Base-by-base conservation (phyloP, 2,329 filamentous ascomycete species). In the Pseudogymnoascus sp. region DNA sequence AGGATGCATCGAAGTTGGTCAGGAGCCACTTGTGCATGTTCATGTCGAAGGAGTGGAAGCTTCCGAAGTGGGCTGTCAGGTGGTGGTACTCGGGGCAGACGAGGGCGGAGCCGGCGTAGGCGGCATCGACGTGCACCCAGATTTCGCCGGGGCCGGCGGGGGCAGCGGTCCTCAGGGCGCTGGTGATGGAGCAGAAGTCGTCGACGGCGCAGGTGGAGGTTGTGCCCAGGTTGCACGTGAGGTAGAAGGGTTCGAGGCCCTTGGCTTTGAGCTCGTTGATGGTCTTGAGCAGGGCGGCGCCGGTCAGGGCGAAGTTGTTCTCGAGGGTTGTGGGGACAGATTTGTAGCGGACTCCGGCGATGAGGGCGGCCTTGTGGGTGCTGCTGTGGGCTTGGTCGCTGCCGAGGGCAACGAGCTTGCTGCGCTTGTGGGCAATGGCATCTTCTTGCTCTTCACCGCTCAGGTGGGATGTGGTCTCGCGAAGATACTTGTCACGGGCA, bases 21-120 rank as follows among this genome's bases (percentile, higher is more conserved):
- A 97, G 85, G 58, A 97, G 81, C 93, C 93, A 97, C 78, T 97
- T 97, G 81, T 97, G 92, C 83, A 96, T 89, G 79, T 97, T 97
- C 78, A 93, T 85, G 75, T 96, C 87, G 81, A 96, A 96, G 66
- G 87, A 92, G 78, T 96, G 89, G 72, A 96, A 92, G 21, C 79
- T 76, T 1, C 79, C 76, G 59, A 93, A 80, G 7, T 84, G 76
- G 21, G 78, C 71, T 1, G 86, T 80, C 59, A 91, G 80, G 67
- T 87, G 80, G 65, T 91, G 88, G 74, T 89, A 88, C 73, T 96
- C 90, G 2, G 91, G 88, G 21, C 89, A 87, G 3, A 96, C 78
- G 3, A 97, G 83, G 0, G 92, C 89, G 0, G 90, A 86, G 1
- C 93, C 93, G 0, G 93, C 93, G 74, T 96, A 97, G 0, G 93